Evolutionary conservation across 208 protist genomes (phyloP), one percentile per base, ranked within the genome.

Genomic region (Wallacemonas collosoma): DNA sequence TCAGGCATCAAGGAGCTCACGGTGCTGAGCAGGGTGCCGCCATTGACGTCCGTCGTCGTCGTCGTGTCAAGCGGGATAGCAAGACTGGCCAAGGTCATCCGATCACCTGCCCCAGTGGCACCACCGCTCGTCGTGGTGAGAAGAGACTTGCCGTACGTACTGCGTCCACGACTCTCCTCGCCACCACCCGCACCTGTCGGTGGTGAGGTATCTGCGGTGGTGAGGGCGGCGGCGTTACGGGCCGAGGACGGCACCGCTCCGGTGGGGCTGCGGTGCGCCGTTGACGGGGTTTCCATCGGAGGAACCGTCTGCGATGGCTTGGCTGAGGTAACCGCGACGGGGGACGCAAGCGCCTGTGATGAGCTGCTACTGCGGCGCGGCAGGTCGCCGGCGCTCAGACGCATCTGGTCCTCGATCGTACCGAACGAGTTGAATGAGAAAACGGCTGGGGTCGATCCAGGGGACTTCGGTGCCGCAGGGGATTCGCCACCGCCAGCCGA

Each of bases 1-100:
- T 63, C 57, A 14, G 57, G 57, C 57, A 63, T 1, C 57, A 63
- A n/a, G 17, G 57, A 63, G 38, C 57, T 63, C 26, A 63, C 57
- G 36, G 57, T 63, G 57, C 57, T 63, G 17, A 1, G 2, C 26
- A 63, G 5, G 5, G 57, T 63, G n/a, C 57, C 57, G 8, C 57
- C 57, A 17, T 63, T 63, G 36, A 6, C 57, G n/a, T 63, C 57
- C 4, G 57, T 45, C 11, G 38, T 63, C n/a, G 38, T 63, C 7
- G 57, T 63, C 38, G 8, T 44, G 57, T 63, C 57, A 39, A 63
- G 39, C 7, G 9, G 57, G 17, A n/a, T 9, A n/a, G 57, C 1
- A 1, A 39, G 36, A n/a, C 57, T 39, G 57, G 57, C 1, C 11
- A n/a, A 36, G 38, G 57, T n/a, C 57, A n/a, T 45, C 35, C 57